A percentile compares a stretch with the other conserved stretches of the same genome.
These are phyloP conservation scores for Fusarium sp. DNA, from an alignment of 2,329 filamentous ascomycete species.

Conservation along the genomic window DNA sequence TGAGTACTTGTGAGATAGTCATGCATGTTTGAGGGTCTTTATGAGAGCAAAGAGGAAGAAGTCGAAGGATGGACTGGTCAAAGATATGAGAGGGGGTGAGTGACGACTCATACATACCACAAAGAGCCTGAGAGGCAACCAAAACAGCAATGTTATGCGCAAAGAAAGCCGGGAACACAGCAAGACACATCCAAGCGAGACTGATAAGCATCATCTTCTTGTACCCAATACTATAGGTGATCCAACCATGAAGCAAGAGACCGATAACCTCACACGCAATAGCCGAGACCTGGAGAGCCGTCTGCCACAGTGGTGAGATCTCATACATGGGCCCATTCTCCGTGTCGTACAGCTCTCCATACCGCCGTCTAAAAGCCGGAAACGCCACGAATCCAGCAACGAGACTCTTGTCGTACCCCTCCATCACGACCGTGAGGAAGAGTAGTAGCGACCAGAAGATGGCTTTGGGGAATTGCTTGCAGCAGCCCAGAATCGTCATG, in stretches of 20 bases:
- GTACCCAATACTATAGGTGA: constrained; percentile 55
- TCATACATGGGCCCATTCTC: constrained; percentile 22
- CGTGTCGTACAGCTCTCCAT: constrained; percentile 44
- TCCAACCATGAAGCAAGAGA: constrained; percentile 56
- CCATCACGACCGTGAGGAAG: constrained; percentile 45
- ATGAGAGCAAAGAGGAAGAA: too few species aligned
- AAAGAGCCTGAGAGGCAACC: constrained; percentile 53
- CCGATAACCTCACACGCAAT: constrained; percentile 50
- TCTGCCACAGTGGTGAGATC: constrained; percentile 31
- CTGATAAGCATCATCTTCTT: constrained; percentile 56
- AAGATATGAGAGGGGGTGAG: too few species aligned
- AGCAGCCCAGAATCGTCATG: constrained; percentile 35
- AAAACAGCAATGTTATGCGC: constrained; percentile 50
- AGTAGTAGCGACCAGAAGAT: constrained; percentile 40
- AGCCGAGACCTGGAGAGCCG: constrained; percentile 15
- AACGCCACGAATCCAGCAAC: constrained; percentile 37
- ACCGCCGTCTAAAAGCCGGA: constrained; percentile 40
- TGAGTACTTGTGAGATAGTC: too few species aligned
- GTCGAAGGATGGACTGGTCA: background rate
- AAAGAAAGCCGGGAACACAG: constrained; percentile 58
- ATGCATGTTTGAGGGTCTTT: accelerated
- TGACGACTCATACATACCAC: constrained; percentile 20
- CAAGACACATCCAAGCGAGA: constrained; percentile 52
- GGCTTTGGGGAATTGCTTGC: constrained; percentile 39
- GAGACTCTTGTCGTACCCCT: constrained; percentile 39